Evolutionary conservation across 2,329 filamentous ascomycete species (phyloP).

Genomic region (Diaporthe sp.): DNA sequence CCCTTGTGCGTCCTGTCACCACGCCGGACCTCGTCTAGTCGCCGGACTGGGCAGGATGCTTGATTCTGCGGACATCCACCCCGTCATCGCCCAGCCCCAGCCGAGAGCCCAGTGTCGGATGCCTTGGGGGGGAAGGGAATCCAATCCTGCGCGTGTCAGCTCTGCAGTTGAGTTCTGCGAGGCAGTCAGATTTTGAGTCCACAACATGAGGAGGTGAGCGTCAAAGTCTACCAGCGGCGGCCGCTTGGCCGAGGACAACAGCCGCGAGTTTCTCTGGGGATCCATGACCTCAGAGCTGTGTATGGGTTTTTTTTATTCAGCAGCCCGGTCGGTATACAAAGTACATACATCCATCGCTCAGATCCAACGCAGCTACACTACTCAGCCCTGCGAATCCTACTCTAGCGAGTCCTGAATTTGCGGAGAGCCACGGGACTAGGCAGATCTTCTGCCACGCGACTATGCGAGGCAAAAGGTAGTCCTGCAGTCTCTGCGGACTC

Average conservation of each 20-base stretch:
- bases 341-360: background rate
- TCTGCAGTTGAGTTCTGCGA: background rate
- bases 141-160: conserved; percentile 6
- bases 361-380: conserved; percentile 3
- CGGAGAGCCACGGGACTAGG: conserved; percentile 26
- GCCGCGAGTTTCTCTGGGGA: background rate
- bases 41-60: conserved; percentile 23
- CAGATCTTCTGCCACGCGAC: conserved; percentile 26
- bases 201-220: background rate
- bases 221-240: conserved; percentile 4
- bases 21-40: conserved; percentile 27
- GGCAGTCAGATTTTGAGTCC: conserved; percentile 10
- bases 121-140: background rate
- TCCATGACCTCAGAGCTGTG: background rate
- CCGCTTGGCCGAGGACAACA: conserved; percentile 9
- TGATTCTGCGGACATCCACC: conserved; percentile 1
- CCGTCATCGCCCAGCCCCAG: background rate
- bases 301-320: background rate
- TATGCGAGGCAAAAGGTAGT: background rate
- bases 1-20: conserved; percentile 37
- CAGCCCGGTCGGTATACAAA: background rate
- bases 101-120: conserved; percentile 6
- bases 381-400: conserved; percentile 34
- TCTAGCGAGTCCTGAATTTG: conserved; percentile 2
- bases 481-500: conserved; percentile 26